A percentile compares a stretch with the other conserved stretches of the same genome.
These are phyloP conservation scores for Hygrocybe punicea DNA, from an alignment of 768 basidiomycete genomes.

Conservation along the genomic window DNA sequence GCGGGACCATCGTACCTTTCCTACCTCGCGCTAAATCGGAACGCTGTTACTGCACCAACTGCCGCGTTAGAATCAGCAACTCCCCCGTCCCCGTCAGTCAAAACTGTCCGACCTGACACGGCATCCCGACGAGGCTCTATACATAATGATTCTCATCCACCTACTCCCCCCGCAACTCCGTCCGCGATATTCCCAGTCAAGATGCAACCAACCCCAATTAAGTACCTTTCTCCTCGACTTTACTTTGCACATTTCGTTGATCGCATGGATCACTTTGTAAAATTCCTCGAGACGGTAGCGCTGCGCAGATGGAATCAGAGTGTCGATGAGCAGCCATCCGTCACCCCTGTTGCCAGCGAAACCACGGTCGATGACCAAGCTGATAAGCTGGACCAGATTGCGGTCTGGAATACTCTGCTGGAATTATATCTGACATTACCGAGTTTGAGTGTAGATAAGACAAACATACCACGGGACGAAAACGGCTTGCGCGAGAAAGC, in stretches of 20 bases:
- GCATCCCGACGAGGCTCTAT: constrained; percentile 39
- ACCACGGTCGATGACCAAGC: constrained; percentile 38
- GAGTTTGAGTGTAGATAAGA: constrained; percentile 19
- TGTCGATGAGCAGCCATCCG: constrained; percentile 41
- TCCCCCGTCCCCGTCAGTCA: constrained; percentile 46
- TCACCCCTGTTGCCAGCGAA: constrained; percentile 16
- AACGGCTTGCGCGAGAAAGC: constrained; percentile 59
- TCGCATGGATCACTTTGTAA: constrained; percentile 75
- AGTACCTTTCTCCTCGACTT: constrained; percentile 72
- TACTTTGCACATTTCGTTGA: constrained; percentile 96
- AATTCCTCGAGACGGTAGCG: constrained; percentile 87
- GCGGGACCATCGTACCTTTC: constrained; percentile 67
- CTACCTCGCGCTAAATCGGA: constrained; percentile 71
- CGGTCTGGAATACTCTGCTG: constrained; percentile 93
- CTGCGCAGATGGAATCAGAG: constrained; percentile 74
- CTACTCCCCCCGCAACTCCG: constrained; percentile 33
- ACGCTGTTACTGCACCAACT: constrained; percentile 41
- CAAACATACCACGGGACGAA: constrained; percentile 31
- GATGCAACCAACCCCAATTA: constrained; percentile 34
- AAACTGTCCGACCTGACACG: constrained; percentile 42
- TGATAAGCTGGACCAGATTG: constrained; percentile 68
- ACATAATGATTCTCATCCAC: constrained; percentile 32
- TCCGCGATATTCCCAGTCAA: constrained; percentile 21
- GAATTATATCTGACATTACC: constrained; percentile 82
- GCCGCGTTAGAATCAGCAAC: constrained; percentile 37